Percentiles rank a stretch among this genome's conserved stretches.
Conservation (phyloP, 306 rosid species). For the Carpinus viminea region DNA sequence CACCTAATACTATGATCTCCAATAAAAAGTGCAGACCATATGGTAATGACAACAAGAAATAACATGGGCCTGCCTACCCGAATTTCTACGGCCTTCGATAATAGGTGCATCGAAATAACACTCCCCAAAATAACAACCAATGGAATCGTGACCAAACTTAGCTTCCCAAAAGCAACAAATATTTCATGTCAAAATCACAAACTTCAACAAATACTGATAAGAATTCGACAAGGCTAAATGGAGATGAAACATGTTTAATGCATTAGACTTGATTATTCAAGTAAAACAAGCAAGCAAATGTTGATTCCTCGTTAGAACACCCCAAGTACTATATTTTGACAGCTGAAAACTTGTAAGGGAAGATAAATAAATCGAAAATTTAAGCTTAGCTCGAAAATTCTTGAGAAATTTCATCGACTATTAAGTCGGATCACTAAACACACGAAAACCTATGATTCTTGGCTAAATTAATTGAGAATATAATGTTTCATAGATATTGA, state of each 20-base stretch:
- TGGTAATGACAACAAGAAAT: neutral
- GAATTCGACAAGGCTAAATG: neutral
- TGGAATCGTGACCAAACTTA: neutral
- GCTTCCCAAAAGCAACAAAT: neutral
- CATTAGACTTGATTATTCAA: neutral
- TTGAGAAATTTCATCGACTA: neutral
- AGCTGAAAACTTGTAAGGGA: neutral
- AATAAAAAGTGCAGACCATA: neutral
- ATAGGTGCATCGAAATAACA: neutral
- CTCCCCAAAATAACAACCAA: neutral
- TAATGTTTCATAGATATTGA: neutral
- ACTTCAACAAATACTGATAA: neutral
- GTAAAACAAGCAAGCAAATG: neutral
- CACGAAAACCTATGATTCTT: neutral
- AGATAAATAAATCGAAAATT: neutral
- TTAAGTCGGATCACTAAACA: conserved; percentile 5
- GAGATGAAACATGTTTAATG: neutral
- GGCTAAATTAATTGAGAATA: neutral
- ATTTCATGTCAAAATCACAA: neutral
- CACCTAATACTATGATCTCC: neutral
- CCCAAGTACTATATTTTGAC: neutral
- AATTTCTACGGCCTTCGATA: neutral
- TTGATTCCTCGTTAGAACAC: neutral
- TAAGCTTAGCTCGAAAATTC: neutral
- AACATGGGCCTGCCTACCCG: neutral